Evolutionary conservation across 1,139 yeast species (phyloP).

Genomic region (Saccharomyces pastorianus): DNA sequence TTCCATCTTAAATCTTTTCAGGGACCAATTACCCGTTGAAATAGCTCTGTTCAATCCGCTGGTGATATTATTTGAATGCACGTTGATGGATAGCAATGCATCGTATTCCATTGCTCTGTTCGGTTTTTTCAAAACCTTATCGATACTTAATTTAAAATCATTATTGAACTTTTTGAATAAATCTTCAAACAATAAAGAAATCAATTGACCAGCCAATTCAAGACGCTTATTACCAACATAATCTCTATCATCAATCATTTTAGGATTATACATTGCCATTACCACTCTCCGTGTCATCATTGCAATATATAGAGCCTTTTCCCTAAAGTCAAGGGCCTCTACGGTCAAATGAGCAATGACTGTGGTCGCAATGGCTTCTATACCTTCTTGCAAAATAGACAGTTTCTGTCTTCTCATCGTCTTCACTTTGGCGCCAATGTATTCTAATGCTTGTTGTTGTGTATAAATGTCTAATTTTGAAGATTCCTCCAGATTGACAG

Average conservation of each 20-base stretch:
- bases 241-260: constrained; percentile 95
- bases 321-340: constrained; percentile 77
- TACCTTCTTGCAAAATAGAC: constrained; percentile 82
- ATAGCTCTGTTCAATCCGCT: constrained; percentile 93
- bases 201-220: constrained; percentile 94
- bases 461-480: constrained; percentile 79
- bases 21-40: constrained; percentile 97
- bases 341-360: constrained; percentile 92
- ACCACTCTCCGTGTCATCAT: constrained; percentile 94
- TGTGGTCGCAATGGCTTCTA: constrained; percentile 94
- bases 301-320: constrained; percentile 88
- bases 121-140: constrained; percentile 86
- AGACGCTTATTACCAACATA: constrained; percentile 96
- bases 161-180: constrained; percentile 90
- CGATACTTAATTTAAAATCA: constrained; percentile 90
- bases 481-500: constrained; percentile 90
- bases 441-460: constrained; percentile 88
- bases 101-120: constrained; percentile 93
- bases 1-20: constrained; percentile 98
- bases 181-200: constrained; percentile 92
- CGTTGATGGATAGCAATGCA: constrained; percentile 79
- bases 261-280: constrained; percentile 91
- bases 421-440: constrained; percentile 83
- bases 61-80: constrained; percentile 87
- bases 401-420: constrained; percentile 87